Conservation (phyloP, 495 filamentous ascomycete genomes). For the Penicillium simplicissimum region DNA sequence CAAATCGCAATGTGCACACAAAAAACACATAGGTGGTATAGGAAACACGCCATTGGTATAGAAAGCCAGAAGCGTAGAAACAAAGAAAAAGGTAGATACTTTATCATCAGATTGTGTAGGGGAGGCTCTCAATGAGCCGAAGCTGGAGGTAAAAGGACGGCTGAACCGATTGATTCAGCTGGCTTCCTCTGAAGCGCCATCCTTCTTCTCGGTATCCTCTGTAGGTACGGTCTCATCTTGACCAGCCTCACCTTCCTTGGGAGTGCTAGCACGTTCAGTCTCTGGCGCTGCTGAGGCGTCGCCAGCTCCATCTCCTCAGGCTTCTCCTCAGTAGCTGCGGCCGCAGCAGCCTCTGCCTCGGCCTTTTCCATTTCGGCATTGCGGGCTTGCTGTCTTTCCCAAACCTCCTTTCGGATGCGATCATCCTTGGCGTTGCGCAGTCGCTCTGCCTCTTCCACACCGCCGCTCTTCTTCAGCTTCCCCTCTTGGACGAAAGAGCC, state of each 20-base stretch:
- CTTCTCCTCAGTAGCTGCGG: slow-evolving; percentile 16
- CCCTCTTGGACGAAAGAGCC: slow-evolving; percentile 87
- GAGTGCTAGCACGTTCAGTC: background rate
- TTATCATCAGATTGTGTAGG: background rate
- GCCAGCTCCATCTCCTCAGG: slow-evolving; percentile 17
- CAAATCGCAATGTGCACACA: slow-evolving; percentile 1
- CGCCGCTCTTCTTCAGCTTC: slow-evolving; percentile 91
- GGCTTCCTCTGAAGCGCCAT: slow-evolving; percentile 10
- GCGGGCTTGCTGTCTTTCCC: slow-evolving; percentile 64
- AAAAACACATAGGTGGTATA: slow-evolving; percentile 10
- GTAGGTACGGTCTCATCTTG: slow-evolving; percentile 6
- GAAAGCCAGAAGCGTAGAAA: slow-evolving; percentile 8
- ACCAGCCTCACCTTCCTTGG: background rate
- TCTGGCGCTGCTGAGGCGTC: slow-evolving; percentile 8
- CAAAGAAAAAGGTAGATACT: background rate
- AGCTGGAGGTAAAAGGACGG: background rate
- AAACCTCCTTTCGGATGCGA: slow-evolving; percentile 78
- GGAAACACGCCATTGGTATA: slow-evolving; percentile 24
- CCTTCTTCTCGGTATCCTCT: slow-evolving; percentile 13
- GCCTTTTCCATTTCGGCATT: slow-evolving; percentile 44
- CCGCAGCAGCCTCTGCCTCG: slow-evolving; percentile 30
- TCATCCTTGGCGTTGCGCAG: slow-evolving; percentile 85
- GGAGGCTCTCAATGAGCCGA: too few species aligned
- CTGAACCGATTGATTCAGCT: slow-evolving; percentile 3
- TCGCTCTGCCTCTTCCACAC: slow-evolving; percentile 90